Percentiles rank a stretch among this genome's conserved stretches.
These are phyloP conservation scores for Apiotrichum brassicae DNA, from an alignment of 1,284 basidiomycete species.

Conservation along the genomic window DNA sequence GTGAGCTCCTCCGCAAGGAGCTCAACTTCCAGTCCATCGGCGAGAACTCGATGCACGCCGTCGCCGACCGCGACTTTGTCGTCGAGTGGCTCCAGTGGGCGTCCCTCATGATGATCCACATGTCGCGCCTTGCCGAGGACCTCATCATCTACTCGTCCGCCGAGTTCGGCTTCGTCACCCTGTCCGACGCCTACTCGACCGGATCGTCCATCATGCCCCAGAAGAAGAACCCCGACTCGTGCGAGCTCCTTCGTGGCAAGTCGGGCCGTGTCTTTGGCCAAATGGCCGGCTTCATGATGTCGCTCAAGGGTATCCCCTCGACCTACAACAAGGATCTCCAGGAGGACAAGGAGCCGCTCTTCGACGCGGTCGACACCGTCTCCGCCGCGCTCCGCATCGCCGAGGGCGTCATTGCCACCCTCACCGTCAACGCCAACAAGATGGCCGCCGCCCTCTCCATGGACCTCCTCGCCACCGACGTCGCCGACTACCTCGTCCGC, in stretches of 20 bases:
- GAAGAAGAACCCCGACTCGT: slow-evolving; percentile 97
- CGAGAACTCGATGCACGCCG: slow-evolving; percentile 91
- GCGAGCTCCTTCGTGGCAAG: slow-evolving; percentile 92
- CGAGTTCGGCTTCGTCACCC: slow-evolving; percentile 89
- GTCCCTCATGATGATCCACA: slow-evolving; percentile 83
- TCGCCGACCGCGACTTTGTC: slow-evolving; percentile 94
- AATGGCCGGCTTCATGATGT: slow-evolving; percentile 98
- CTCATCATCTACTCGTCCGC: slow-evolving; percentile 93
- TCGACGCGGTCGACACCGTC: slow-evolving; percentile 86
- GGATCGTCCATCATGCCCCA: slow-evolving; percentile 99
- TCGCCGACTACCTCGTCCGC: slow-evolving; percentile 95
- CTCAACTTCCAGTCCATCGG: slow-evolving; percentile 77
- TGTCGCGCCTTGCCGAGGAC: slow-evolving; percentile 92
- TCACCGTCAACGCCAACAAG: slow-evolving; percentile 79
- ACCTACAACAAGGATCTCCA: slow-evolving; percentile 99
- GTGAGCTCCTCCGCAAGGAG: slow-evolving; percentile 77
- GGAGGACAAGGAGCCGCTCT: slow-evolving; percentile 96
- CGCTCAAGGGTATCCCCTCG: slow-evolving; percentile 90
- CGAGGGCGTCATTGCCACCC: slow-evolving; percentile 86
- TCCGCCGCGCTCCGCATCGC: slow-evolving; percentile 86
- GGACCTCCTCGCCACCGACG: slow-evolving; percentile 94
- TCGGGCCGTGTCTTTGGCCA: slow-evolving; percentile 90
- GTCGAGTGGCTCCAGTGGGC: slow-evolving; percentile 97
- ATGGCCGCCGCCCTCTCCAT: slow-evolving; percentile 87
- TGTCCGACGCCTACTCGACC: slow-evolving; percentile 97